A percentile compares a stretch with the other conserved stretches of the same genome.
Evolutionary conservation across 306 rosid genomes (phyloP).

Genomic region (Geum urbanum): DNA sequence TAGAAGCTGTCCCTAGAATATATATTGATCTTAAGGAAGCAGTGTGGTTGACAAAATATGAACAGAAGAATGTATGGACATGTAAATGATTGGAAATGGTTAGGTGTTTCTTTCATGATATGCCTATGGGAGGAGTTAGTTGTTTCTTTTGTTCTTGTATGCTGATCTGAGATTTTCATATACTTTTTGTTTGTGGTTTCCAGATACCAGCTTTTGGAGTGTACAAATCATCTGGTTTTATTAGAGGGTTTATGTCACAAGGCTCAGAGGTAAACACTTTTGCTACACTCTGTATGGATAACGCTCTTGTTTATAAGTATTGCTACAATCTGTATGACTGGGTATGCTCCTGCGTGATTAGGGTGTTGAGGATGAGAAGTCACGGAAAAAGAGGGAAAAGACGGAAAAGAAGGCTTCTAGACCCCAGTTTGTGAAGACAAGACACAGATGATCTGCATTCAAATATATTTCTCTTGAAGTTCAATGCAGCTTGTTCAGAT

Average conservation of each 20-base stretch:
- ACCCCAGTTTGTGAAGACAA: constrained; percentile 62
- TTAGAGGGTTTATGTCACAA: constrained; percentile 60
- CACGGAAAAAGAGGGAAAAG: constrained; percentile 92
- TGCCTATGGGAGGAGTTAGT: no score
- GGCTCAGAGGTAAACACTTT: constrained; percentile 60
- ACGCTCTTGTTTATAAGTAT: background rate
- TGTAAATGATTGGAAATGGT: background rate
- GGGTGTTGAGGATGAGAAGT: constrained; percentile 86
- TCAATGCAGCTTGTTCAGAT: background rate
- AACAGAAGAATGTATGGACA: background rate
- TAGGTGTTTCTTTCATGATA: no score
- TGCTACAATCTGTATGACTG: constrained; percentile 15
- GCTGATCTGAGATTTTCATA: no score
- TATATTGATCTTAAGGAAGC: no score
- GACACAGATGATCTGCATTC: constrained; percentile 51
- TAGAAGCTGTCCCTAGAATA: background rate
- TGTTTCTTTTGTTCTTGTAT: background rate
- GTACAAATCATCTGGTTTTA: constrained; percentile 71
- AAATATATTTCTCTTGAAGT: background rate
- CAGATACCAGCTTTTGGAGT: constrained; percentile 90
- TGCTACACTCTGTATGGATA: background rate
- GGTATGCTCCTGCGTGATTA: constrained; percentile 22
- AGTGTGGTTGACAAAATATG: no score
- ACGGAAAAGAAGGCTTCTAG: constrained; percentile 90
- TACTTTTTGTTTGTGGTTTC: constrained; percentile 17